phyloP scores from a whole-genome alignment of 73 alveolate genomes.

The Paramecium caudatum region DNA sequence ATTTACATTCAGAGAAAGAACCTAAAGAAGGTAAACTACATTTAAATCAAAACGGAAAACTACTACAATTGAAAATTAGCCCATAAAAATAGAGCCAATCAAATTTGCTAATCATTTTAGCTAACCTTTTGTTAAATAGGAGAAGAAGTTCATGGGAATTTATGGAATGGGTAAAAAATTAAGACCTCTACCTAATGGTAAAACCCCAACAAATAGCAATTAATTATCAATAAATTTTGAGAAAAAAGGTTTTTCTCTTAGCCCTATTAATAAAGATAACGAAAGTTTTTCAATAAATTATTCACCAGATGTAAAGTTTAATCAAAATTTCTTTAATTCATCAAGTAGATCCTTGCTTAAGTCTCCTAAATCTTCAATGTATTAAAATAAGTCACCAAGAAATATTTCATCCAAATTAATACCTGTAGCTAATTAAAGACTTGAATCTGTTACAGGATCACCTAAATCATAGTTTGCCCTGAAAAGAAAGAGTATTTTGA shows the following conservation, averaged over 20 bases:
- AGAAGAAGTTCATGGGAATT: conserved; percentile 23
- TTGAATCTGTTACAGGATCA: too few species aligned
- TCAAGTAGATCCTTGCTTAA: neutral
- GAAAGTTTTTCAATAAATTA: neutral
- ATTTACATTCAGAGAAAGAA: conserved; percentile 16
- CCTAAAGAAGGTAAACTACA: neutral
- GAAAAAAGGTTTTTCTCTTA: neutral
- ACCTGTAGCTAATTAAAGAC: too few species aligned
- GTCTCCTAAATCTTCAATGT: too few species aligned
- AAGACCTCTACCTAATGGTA: neutral
- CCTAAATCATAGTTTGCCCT: too few species aligned
- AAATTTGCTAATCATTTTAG: conserved; percentile 26
- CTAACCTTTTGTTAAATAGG: neutral
- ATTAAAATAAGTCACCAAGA: too few species aligned
- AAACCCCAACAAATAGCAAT: neutral
- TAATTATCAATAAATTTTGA: neutral
- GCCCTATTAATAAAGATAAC: conserved; percentile 8
- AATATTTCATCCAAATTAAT: too few species aligned
- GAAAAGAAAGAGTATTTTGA: too few species aligned
- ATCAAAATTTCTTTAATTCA: neutral
- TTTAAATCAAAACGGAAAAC: neutral
- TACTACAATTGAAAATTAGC: neutral
- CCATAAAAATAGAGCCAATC: neutral
- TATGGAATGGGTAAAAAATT: conserved; percentile 26
- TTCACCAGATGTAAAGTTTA: neutral